Percentiles rank a stretch among this genome's conserved stretches.
Evolutionary conservation across 768 basidiomycete genomes (phyloP).

Genomic region (Lactarius sp.): DNA sequence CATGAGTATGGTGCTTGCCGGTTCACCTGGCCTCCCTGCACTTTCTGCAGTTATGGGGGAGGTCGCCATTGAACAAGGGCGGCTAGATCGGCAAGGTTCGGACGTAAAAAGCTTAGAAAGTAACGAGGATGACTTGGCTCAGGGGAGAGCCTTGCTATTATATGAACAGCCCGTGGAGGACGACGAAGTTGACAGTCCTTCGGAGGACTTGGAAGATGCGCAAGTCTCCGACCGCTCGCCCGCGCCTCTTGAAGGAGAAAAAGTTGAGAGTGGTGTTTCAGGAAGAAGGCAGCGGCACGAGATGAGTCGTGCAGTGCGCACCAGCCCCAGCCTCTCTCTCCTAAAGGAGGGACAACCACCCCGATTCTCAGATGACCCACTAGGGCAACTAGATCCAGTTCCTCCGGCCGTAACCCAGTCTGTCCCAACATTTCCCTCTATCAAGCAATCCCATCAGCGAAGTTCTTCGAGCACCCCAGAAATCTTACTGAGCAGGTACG

Average conservation of each 20-base stretch:
- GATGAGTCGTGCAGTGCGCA: constrained; percentile 57
- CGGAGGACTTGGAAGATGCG: constrained; percentile 31
- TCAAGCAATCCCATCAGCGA: constrained; percentile 43
- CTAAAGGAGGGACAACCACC: constrained; percentile 48
- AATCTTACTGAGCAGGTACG: constrained; percentile 61
- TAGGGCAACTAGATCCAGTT: constrained; percentile 56
- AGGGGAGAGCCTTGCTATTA: constrained; percentile 19
- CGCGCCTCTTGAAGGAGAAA: constrained; percentile 26
- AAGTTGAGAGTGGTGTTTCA: neutral
- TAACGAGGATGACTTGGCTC: constrained; percentile 41
- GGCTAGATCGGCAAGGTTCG: constrained; percentile 57
- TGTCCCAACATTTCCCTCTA: constrained; percentile 59
- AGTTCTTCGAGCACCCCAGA: constrained; percentile 46
- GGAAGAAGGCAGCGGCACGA: constrained; percentile 37
- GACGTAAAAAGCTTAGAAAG: constrained; percentile 47
- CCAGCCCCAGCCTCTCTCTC: constrained; percentile 66
- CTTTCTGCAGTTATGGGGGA: constrained; percentile 72
- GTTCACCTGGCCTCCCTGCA: constrained; percentile 67
- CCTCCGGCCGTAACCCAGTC: constrained; percentile 57
- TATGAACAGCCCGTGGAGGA: constrained; percentile 33
- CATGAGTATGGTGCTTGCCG: constrained; percentile 75
- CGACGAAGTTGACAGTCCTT: constrained; percentile 41
- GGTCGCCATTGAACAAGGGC: constrained; percentile 87
- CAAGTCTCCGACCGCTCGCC: constrained; percentile 11
- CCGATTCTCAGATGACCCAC: constrained; percentile 64